These are phyloP conservation scores for Coprinellus aureogranulatus DNA, from an alignment of 768 basidiomycete genomes.

Conservation along the genomic window DNA sequence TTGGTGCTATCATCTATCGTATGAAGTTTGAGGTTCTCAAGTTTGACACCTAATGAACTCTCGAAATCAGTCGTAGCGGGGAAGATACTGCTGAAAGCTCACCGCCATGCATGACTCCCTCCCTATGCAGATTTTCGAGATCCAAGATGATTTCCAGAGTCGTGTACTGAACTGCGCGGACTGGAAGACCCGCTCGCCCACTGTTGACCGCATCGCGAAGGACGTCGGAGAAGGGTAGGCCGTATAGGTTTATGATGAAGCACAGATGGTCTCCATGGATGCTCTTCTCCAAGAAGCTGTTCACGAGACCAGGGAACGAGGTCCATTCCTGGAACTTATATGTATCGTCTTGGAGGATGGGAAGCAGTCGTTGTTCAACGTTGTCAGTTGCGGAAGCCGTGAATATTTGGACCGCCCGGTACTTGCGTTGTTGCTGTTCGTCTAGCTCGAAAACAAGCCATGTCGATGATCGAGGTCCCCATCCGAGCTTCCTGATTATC, in stretches of 20 bases:
- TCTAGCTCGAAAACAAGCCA: constrained; percentile 13
- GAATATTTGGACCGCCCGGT: constrained; percentile 16
- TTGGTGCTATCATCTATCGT: not conserved
- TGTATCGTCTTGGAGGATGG: constrained; percentile 14
- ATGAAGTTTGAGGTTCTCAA: not conserved
- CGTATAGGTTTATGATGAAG: not conserved
- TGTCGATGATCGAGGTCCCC: constrained; percentile 14
- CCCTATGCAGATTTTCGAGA: not conserved
- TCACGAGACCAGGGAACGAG: not conserved
- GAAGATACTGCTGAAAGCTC: not conserved
- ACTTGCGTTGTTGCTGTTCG: not conserved
- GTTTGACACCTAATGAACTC: not conserved
- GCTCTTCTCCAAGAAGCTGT: not conserved
- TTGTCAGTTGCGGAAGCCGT: constrained; percentile 12
- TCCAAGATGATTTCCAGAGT: not conserved
- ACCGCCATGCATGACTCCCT: not conserved
- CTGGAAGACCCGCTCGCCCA: not conserved
- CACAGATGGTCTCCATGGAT: not conserved
- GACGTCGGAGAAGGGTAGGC: not conserved
- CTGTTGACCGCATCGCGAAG: not conserved
- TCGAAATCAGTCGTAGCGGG: not conserved
- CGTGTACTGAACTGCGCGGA: not conserved
- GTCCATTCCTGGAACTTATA: no score
- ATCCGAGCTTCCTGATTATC: constrained; percentile 19
- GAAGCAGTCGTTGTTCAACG: constrained; percentile 9